Conservation (phyloP, 2,329 filamentous ascomycete species). For the Mycogone perniciosa region DNA sequence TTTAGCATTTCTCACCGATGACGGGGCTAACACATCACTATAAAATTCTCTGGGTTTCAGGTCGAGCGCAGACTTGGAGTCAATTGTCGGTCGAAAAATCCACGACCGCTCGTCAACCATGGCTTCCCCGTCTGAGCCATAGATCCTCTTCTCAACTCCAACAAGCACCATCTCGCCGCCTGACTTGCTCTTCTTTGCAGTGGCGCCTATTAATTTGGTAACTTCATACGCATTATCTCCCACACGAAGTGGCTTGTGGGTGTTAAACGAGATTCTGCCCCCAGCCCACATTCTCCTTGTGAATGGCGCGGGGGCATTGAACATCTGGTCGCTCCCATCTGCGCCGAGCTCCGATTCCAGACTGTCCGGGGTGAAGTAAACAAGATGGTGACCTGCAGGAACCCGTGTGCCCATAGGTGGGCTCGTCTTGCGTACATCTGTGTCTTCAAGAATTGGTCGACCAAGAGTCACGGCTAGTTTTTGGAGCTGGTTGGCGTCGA, state of each 20-base stretch:
- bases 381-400: constrained; percentile 55
- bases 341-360: constrained; percentile 47
- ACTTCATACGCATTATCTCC: constrained; percentile 51
- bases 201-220: constrained; percentile 48
- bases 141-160: constrained; percentile 55
- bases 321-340: constrained; percentile 56
- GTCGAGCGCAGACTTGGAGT: constrained; percentile 2
- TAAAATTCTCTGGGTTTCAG: background rate
- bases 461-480: constrained; percentile 54
- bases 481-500: constrained; percentile 59
- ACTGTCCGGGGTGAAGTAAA: constrained; percentile 55
- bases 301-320: constrained; percentile 54
- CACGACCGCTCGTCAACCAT: constrained; percentile 50
- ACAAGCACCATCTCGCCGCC: constrained; percentile 60
- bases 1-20: constrained; percentile 19
- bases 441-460: constrained; percentile 36
- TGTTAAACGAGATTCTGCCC: constrained; percentile 40
- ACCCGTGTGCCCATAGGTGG: constrained; percentile 39
- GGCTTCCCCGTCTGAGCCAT: constrained; percentile 43
- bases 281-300: constrained; percentile 64
- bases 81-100: constrained; percentile 37
- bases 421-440: constrained; percentile 28
- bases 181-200: constrained; percentile 47
- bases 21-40: constrained; percentile 15
- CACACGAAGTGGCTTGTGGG: constrained; percentile 34